Percentiles rank a stretch among this genome's conserved stretches.
Conservation (phyloP, 352 stramenopile genomes). For the Pythium aphanidermatum region DNA sequence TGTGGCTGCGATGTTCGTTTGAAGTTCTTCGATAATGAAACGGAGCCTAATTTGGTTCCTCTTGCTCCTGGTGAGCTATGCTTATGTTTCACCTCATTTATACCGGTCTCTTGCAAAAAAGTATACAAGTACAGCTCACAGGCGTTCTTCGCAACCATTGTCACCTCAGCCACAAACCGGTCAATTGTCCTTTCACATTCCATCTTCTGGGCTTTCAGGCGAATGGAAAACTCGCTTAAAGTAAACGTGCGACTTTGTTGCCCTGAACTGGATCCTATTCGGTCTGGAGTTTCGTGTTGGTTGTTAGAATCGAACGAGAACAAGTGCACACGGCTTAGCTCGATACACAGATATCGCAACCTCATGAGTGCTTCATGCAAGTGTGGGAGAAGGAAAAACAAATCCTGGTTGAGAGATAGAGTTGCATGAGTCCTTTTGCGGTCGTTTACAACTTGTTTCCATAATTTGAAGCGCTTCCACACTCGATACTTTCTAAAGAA, state of each 20-base stretch:
- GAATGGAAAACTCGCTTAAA: slow-evolving; percentile 73
- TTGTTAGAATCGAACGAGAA: slow-evolving; percentile 44
- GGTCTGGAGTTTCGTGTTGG: not conserved
- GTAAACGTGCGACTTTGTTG: slow-evolving; percentile 51
- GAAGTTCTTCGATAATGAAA: not conserved
- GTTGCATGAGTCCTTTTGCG: slow-evolving; percentile 31
- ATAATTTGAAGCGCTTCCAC: slow-evolving; percentile 90
- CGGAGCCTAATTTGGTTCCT: no score
- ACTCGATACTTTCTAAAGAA: slow-evolving; percentile 88
- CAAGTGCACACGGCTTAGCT: slow-evolving; percentile 30
- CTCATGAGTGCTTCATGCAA: slow-evolving; percentile 77
- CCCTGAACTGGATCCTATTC: not conserved
- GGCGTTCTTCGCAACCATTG: slow-evolving; percentile 53
- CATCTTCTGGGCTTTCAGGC: slow-evolving; percentile 65
- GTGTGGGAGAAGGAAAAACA: slow-evolving; percentile 86
- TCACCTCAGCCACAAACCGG: slow-evolving; percentile 45
- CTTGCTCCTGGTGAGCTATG: no score
- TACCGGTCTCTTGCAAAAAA: slow-evolving; percentile 48
- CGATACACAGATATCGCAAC: slow-evolving; percentile 57
- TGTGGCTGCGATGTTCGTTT: slow-evolving; percentile 3
- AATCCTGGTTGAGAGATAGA: slow-evolving; percentile 54
- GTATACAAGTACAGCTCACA: slow-evolving; percentile 57
- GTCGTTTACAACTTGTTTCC: slow-evolving; percentile 69
- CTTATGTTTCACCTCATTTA: slow-evolving; percentile 31
- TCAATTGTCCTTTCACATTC: slow-evolving; percentile 51